phyloP scores from a whole-genome alignment of 805 yeast species.

The Yarrowia sp. region DNA sequence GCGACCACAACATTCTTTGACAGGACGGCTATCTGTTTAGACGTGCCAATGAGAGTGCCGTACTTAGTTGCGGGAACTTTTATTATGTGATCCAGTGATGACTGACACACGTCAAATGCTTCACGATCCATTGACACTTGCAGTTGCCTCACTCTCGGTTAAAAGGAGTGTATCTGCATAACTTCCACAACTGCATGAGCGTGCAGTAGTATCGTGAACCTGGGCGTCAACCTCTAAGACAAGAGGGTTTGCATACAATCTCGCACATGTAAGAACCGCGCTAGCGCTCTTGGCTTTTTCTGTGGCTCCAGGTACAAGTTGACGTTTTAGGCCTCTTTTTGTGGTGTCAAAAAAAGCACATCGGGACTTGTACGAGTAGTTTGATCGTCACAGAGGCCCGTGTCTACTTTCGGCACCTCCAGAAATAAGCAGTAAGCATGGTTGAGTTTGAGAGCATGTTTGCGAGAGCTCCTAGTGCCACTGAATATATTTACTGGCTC shows the following conservation, averaged over 20 bases:
- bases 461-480: no score
- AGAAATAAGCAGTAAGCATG: neutral
- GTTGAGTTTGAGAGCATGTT: neutral
- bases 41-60: neutral
- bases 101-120: neutral
- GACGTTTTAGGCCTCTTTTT: neutral
- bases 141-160: neutral
- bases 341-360: no score
- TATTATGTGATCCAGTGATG: neutral
- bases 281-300: neutral
- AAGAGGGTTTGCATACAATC: neutral
- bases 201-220: conserved; percentile 13
- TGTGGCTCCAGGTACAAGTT: conserved; percentile 10
- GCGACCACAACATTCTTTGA: conserved; percentile 10
- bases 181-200: conserved; percentile 7
- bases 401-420: neutral
- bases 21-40: neutral
- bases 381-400: neutral
- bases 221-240: neutral
- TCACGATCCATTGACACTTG: neutral
- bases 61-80: no score
- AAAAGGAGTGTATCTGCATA: neutral
- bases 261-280: neutral
- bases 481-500: neutral
- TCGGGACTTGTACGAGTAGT: no score